Conservation (phyloP, 2,329 filamentous ascomycete species). For the Magnaporthales sp. region DNA sequence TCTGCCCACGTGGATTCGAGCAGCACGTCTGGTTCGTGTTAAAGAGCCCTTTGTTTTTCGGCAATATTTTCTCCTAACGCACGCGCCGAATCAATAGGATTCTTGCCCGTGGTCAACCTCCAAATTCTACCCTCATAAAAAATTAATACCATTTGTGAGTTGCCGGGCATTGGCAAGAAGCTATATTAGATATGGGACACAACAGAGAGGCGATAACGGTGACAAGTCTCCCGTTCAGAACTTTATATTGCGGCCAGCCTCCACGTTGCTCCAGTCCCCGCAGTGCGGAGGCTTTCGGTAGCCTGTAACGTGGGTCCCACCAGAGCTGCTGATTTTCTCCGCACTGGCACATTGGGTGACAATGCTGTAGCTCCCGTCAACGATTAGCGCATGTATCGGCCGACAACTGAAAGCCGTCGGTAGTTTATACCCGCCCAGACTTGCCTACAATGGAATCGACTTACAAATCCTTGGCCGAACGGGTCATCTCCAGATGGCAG, state of each 20-base stretch:
- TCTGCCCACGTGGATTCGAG: no score
- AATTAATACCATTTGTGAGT: no score
- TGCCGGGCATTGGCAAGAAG: no score
- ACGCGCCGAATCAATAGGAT: no score
- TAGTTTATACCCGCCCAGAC: neutral
- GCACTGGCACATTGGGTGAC: neutral
- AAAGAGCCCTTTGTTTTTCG: no score
- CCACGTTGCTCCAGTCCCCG: neutral
- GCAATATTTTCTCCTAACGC: no score
- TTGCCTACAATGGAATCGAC: slow-evolving; percentile 15
- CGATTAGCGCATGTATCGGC: neutral
- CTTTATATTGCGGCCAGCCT: neutral
- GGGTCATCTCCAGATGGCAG: slow-evolving; percentile 14
- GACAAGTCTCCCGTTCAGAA: neutral
- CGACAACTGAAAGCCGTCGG: neutral
- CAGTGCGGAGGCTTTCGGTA: no score
- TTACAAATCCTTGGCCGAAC: slow-evolving; percentile 15
- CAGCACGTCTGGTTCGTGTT: no score
- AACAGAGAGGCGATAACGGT: neutral
- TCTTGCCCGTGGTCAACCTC: no score
- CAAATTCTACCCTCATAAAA: no score
- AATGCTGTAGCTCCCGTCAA: neutral
- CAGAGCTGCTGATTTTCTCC: neutral
- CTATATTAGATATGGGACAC: no score
- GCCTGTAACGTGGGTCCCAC: neutral